Evolutionary conservation across 163 green algal species (phyloP).

Genomic region (Volvox carteri): DNA sequence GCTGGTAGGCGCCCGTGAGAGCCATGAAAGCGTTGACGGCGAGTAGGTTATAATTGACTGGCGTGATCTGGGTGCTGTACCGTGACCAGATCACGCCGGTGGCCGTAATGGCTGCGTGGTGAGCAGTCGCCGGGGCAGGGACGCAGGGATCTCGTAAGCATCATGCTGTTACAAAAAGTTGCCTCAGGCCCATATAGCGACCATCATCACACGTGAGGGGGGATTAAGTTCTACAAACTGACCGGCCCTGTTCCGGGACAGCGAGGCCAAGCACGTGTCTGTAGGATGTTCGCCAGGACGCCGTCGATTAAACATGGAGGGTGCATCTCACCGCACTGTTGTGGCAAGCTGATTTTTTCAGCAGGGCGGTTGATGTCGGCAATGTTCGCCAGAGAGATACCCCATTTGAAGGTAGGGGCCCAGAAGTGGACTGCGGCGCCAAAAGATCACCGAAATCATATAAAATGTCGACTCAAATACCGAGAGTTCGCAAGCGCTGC

Average conservation of each 20-base stretch:
- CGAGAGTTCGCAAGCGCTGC: not conserved
- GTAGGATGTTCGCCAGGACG: too few relatives aligned
- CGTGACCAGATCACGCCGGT: conserved; percentile 93
- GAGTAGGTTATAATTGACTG: conserved; percentile 85
- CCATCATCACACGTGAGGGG: too few relatives aligned
- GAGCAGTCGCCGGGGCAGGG: not conserved
- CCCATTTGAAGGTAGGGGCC: conserved; percentile 99
- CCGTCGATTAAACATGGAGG: too few relatives aligned
- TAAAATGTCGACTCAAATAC: not conserved
- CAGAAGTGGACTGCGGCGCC: conserved; percentile 88
- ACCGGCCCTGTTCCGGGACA: too few relatives aligned
- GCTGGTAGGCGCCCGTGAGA: conserved; percentile 85
- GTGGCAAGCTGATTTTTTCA: conserved; percentile 93
- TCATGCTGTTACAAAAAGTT: too few relatives aligned
- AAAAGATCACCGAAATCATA: not conserved
- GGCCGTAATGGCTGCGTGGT: conserved; percentile 81
- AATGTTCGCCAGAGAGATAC: conserved; percentile 96
- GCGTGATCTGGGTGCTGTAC: conserved; percentile 88
- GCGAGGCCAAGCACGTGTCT: too few relatives aligned
- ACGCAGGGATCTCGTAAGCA: too few relatives aligned
- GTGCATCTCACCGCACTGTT: conserved; percentile 83
- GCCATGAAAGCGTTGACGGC: conserved; percentile 90
- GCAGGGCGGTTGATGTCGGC: conserved; percentile 92
- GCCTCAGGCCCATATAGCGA: too few relatives aligned
- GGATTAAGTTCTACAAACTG: too few relatives aligned